Percentiles rank a stretch among this genome's conserved stretches.
phyloP scores from a whole-genome alignment of 345 rosid genomes.

The Leavenworthia alabamica region DNA sequence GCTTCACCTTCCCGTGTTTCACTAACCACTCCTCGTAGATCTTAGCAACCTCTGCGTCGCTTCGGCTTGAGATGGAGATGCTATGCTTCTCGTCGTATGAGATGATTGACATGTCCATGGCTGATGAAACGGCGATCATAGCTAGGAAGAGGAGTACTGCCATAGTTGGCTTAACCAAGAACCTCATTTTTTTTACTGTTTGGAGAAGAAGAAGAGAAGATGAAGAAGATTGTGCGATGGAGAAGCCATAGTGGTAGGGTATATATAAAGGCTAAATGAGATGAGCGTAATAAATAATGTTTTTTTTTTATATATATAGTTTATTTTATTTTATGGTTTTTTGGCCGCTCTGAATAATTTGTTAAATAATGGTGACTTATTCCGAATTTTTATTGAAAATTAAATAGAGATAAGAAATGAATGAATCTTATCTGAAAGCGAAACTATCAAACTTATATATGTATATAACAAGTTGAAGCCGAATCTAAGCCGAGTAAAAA shows the following conservation, averaged over 20 bases:
- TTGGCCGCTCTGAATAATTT: neutral
- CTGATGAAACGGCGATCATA: slow-evolving; percentile 43
- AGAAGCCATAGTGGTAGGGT: slow-evolving; percentile 16
- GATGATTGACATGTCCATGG: slow-evolving; percentile 73
- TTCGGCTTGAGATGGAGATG: slow-evolving; percentile 28
- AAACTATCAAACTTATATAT: neutral
- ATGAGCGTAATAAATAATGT: neutral
- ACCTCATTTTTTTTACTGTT: slow-evolving; percentile 36
- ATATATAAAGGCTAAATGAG: slow-evolving; percentile 23
- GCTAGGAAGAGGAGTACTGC: slow-evolving; percentile 33
- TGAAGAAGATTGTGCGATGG: slow-evolving; percentile 17
- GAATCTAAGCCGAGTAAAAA: neutral
- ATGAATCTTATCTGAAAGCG: neutral
- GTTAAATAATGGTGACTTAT: slow-evolving; percentile 4
- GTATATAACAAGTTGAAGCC: neutral
- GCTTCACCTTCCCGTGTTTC: slow-evolving; percentile 65
- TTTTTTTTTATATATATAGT: neutral
- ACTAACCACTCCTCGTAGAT: slow-evolving; percentile 70
- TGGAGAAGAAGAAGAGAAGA: slow-evolving; percentile 14
- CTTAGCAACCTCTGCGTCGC: slow-evolving; percentile 56
- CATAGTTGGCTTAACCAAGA: slow-evolving; percentile 21
- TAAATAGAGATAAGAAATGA: slow-evolving; percentile 4
- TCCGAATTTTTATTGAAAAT: slow-evolving; percentile 5
- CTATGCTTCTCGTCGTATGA: slow-evolving; percentile 53
- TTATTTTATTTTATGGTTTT: neutral